These are phyloP conservation scores for Parafenestella ontariensis DNA, from an alignment of 2,329 filamentous ascomycete species.

Conservation along the genomic window DNA sequence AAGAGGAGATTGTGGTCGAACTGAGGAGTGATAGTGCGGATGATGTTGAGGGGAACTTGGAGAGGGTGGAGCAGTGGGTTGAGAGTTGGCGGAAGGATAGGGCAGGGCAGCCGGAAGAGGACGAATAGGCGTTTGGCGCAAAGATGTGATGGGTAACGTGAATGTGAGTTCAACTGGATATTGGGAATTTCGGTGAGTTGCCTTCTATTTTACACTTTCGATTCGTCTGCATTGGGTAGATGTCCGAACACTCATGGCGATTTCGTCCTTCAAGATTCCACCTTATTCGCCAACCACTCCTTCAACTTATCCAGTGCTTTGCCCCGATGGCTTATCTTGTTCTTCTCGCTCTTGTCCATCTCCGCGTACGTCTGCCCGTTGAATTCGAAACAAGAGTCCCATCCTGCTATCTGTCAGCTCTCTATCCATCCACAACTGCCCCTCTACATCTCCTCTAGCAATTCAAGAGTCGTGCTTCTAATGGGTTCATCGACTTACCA, in stretches of 20 bases:
- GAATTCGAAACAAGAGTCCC: slow-evolving; percentile 97
- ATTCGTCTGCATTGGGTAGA: not conserved
- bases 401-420: slow-evolving; percentile 64
- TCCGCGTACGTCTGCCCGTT: slow-evolving; percentile 89
- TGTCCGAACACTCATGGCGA: not conserved
- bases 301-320: slow-evolving; percentile 88
- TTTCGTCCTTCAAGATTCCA: slow-evolving; percentile 21
- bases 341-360: slow-evolving; percentile 89
- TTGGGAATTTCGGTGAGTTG: not conserved
- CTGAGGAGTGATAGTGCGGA: slow-evolving; percentile 83
- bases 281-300: slow-evolving; percentile 71
- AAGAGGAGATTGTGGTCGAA: slow-evolving; percentile 87
- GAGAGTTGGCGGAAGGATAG: slow-evolving; percentile 80
- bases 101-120: slow-evolving; percentile 22
- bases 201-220: not conserved
- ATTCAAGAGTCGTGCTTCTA: no score
- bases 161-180: not conserved
- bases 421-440: no score
- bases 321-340: slow-evolving; percentile 88
- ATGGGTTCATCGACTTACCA: slow-evolving; percentile 64
- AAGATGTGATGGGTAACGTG: not conserved
- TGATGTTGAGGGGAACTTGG: slow-evolving; percentile 88
- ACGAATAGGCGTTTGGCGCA: not conserved
- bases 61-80: slow-evolving; percentile 82
- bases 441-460: no score